A percentile compares a stretch with the other conserved stretches of the same genome.
Evolutionary conservation across 495 filamentous ascomycete genomes (phyloP).

Genomic region (Parathielavia appendiculata): DNA sequence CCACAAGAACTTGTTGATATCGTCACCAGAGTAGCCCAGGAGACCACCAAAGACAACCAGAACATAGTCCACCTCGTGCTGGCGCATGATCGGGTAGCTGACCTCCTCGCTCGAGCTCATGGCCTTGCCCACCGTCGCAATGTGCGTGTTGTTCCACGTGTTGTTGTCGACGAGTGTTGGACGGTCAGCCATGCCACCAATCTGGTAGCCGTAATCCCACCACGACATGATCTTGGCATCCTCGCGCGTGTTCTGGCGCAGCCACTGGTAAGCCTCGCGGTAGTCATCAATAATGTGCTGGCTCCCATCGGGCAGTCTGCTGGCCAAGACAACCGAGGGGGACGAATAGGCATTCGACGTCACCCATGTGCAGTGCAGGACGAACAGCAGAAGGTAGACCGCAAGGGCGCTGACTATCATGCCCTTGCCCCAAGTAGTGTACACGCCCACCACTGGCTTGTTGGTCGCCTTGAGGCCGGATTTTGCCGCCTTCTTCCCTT

Average conservation of each 20-base stretch:
- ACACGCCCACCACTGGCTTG: constrained; percentile 75
- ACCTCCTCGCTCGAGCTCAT: constrained; percentile 98
- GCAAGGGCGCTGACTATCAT: constrained; percentile 65
- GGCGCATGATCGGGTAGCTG: constrained; percentile 94
- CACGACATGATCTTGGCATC: constrained; percentile 99
- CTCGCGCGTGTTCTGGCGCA: constrained; percentile 89
- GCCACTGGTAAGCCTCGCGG: constrained; percentile 99
- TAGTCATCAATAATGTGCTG: constrained; percentile 99
- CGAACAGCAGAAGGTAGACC: constrained; percentile 84
- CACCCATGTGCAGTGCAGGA: constrained; percentile 98
- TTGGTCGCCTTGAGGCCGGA: constrained; percentile 61
- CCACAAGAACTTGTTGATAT: constrained; percentile 99
- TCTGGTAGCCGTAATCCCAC: constrained; percentile 99
- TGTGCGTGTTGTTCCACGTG: constrained; percentile 99
- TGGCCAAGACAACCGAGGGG: constrained; percentile 93
- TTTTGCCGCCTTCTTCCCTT: constrained; percentile 50
- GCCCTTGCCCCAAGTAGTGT: constrained; percentile 71
- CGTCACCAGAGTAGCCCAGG: constrained; percentile 97
- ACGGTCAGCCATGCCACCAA: constrained; percentile 98
- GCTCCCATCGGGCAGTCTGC: constrained; percentile 84
- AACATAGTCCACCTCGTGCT: constrained; percentile 98
- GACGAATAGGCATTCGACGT: constrained; percentile 98
- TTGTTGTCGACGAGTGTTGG: constrained; percentile 99
- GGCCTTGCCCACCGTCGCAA: constrained; percentile 97
- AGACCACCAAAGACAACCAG: constrained; percentile 95